Evolutionary conservation across 2,329 filamentous ascomycete genomes (phyloP), one percentile per base, ranked within the genome.

Genomic region (Claviceps purpurea): DNA sequence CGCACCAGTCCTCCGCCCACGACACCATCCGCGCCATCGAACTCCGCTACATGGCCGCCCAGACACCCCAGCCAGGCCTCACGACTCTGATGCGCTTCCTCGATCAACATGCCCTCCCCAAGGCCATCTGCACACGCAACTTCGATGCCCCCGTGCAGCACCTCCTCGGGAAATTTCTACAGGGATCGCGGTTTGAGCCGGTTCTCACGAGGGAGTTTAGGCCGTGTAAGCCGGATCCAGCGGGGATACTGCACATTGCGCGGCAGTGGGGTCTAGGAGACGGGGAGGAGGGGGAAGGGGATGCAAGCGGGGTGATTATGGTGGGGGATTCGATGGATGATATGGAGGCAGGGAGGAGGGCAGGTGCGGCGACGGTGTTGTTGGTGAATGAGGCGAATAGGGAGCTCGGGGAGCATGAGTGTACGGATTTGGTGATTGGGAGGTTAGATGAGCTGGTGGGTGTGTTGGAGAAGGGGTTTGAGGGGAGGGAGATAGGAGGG

Each of bases 121-220:
- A 94, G 67, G 91, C 80, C 16, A 89, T 97, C 57, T 96, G 90
- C 70, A 97, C 93, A 2, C 79, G 93, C 62, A 97, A 98, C 71
- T 97, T 96, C 62, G 87, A 91, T 60, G 72, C 78, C 7, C 88
- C 88, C 5, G 87, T 93, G 1, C 70, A 75, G 47, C 84, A 90
- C 65, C 75, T 94, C 3, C 75, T 96, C 3, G 70, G 70, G 50
- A 93, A 82, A 48, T 93, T 93, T 65, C 74, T 96, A 8, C 73
- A 78, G 1, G 74, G 71, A 2, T 78, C 82, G 54, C 68, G 75
- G 42, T 95, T 96, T 65, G 65, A 76, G 20, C 91, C 90, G 5
- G 82, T 96, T 58, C 75, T 96, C 41, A 96, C 90, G 7, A 77
- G 91, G 11, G 89, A 89, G 52, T 93, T 89, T 68, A 75, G 73